Base-by-base conservation (phyloP, 768 basidiomycete species). In the Mycena belliarum region DNA sequence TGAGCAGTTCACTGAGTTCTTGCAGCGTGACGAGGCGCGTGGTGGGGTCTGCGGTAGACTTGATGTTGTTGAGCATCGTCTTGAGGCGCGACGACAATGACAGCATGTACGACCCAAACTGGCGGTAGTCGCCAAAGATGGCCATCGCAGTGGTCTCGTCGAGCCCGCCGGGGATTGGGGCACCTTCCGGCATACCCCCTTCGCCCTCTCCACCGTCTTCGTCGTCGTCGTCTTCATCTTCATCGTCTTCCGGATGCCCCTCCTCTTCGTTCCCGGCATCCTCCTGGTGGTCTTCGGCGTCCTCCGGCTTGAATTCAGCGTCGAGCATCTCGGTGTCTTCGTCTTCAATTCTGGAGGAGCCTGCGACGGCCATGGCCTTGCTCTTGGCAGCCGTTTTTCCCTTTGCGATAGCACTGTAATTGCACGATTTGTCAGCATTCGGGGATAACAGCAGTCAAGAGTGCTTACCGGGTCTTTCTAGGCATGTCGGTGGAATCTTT, bases 1-100 rank as follows among this genome's bases (percentile, higher is more conserved):
- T 91, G 54, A 99, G 84, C 32, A 98, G 73, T 70, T 98, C 96
- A 75, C 92, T 94, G 50, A 97, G 82, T 67, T 99, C 96, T 69
- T 98, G 95, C 26, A 99, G 76, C 6, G 95, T 95, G 42, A 93
- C 75, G 26, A 98, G 83, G 46, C 95, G 88, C 38, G 87, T 90
- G 0, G 89, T 92, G 12, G 91, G 87, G 69, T 91, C 91, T 29
- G 92, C 89, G 26, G 87, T 86, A 23, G 83, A 69, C 73, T 91
- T 90, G 84, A 96, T 92, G 72, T 92, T 92, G 72, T 82, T 88
- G 59, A 97, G 78, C 83, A 96, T 89, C 7, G 84, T 87, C 81
- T 95, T 95, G 71, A 98, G 85, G 46, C 95, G 89, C 26, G 84
- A 84, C 23, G 89, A 88, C 46, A 96, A 83, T 26, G 91, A 91